These are phyloP conservation scores for Colletotrichum orchidophilum DNA, from an alignment of 2,329 filamentous ascomycete species.

Conservation along the genomic window DNA sequence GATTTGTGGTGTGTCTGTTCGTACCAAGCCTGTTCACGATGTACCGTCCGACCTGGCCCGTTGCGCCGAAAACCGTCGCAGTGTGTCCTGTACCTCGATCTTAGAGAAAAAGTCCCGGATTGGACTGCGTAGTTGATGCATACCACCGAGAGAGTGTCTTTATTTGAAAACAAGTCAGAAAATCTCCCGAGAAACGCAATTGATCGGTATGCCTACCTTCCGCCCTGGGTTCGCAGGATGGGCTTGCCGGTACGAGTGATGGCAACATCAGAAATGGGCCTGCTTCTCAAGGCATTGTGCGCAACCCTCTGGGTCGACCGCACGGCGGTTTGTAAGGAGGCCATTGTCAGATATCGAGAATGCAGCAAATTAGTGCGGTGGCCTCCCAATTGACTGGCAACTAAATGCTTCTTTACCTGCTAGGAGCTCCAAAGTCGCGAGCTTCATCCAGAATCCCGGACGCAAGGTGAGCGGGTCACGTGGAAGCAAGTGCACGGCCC, in stretches of 20 bases:
- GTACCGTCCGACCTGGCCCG: slow-evolving; percentile 93
- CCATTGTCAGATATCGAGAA: slow-evolving; percentile 49
- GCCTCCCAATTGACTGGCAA: slow-evolving; percentile 37
- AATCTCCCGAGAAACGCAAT: neutral
- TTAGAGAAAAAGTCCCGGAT: slow-evolving; percentile 24
- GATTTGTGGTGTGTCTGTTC: slow-evolving; percentile 38
- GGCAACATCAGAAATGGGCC: slow-evolving; percentile 79
- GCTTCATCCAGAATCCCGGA: slow-evolving; percentile 26
- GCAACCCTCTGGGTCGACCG: slow-evolving; percentile 61
- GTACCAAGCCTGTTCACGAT: slow-evolving; percentile 92
- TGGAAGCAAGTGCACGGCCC: slow-evolving; percentile 17
- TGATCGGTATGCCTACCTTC: slow-evolving; percentile 70
- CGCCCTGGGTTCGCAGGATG: slow-evolving; percentile 87
- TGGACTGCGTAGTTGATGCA: slow-evolving; percentile 29
- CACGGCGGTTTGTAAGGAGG: slow-evolving; percentile 64
- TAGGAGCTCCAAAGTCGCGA: slow-evolving; percentile 26
- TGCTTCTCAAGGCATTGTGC: slow-evolving; percentile 59
- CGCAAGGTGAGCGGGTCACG: slow-evolving; percentile 20
- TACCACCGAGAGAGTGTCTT: slow-evolving; percentile 90
- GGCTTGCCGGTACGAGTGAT: slow-evolving; percentile 98
- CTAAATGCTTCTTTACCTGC: slow-evolving; percentile 8
- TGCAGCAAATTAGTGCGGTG: slow-evolving; percentile 20
- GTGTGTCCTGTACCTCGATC: slow-evolving; percentile 76
- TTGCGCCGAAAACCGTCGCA: slow-evolving; percentile 97
- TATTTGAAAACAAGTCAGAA: slow-evolving; percentile 11